Evolutionary conservation across 352 stramenopile genomes (phyloP), one percentile per base, ranked within the genome.

Genomic region (Phytopythium mirpurense): DNA sequence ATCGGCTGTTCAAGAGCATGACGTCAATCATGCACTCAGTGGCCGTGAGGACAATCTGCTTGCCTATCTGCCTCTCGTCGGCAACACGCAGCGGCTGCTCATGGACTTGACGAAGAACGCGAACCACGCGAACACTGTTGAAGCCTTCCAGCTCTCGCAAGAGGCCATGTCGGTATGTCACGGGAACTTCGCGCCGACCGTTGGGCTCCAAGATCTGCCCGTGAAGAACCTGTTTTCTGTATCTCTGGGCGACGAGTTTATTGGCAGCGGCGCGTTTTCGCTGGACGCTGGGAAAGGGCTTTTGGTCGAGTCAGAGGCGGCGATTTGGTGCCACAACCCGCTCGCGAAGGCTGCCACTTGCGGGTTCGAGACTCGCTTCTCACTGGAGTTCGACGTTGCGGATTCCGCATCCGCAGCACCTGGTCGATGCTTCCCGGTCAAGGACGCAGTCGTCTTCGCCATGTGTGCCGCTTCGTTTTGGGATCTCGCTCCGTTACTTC

Each of bases 51-150:
- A 42, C 0, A 63, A 77, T 34, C 55, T 95, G 27, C 50, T 90
- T 18, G 80, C 74, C 12, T 93, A 95, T 46, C 88, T 86, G 36
- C 83, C 82, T 9, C 55, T 95, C n/a, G 77, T 83, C 32, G 77
- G 84, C 3, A 55, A 75, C n/a, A 71, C 67, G 0, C 73, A 84
- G 52, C 68, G 80, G 11, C 59, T 93, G 18, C 46, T 94, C 34
- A 57, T 91, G 49, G 84, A 95, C 60, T 23, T 74, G 15, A 89
- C 80, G 3, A 72, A 71, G 24, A 60, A 86, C 35, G 78, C 87
- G 37, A 92, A 92, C 29, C 84, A 95, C 41, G 82, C 82, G 11
- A 84, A 65, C 3, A 67, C 86, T 26, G 80, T 76, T 23, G 59
- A 81, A 55, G 69, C 59, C 40, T 84, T 70, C 49, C 64, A 68